Conservation (phyloP, 495 filamentous ascomycete species). For the Endocarpon pusillum region DNA sequence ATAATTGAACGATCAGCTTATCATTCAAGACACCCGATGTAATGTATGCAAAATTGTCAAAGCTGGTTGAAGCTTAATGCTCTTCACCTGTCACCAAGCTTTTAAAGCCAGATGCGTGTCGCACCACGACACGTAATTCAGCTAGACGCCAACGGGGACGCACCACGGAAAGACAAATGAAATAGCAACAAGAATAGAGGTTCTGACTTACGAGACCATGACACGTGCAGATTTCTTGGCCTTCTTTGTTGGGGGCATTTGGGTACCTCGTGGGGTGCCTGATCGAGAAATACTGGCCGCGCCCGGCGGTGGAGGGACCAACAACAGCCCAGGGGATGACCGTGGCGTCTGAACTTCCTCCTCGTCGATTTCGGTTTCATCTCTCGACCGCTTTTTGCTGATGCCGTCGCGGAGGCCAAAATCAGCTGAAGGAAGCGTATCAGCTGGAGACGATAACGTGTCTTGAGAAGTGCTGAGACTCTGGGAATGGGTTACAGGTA, state of each 20-base stretch:
- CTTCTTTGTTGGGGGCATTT: constrained; percentile 36
- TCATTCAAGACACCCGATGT: too few relatives aligned
- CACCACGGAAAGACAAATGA: too few relatives aligned
- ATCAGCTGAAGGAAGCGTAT: constrained; percentile 1
- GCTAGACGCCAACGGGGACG: too few relatives aligned
- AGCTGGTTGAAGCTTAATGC: too few relatives aligned
- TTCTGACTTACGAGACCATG: constrained; percentile 53
- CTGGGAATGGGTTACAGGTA: too few relatives aligned
- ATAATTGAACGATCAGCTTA: too few relatives aligned
- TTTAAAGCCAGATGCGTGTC: too few relatives aligned
- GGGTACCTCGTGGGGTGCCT: constrained; percentile 31
- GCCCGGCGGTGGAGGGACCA: constrained; percentile 18
- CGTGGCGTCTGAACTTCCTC: constrained; percentile 4
- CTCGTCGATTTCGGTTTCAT: constrained; percentile 5
- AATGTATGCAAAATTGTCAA: too few relatives aligned
- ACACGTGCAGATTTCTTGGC: constrained; percentile 39
- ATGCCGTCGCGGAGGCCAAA: constrained; percentile 3
- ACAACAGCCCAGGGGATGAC: constrained; percentile 11
- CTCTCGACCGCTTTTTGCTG: constrained; percentile 5
- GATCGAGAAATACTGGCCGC: constrained; percentile 34
- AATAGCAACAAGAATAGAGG: too few relatives aligned
- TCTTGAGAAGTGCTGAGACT: too few relatives aligned
- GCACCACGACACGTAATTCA: too few relatives aligned
- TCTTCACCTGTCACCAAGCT: too few relatives aligned
- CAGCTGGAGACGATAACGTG: constrained; percentile 1